Evolutionary conservation across 2,329 filamentous ascomycete species (phyloP).

Genomic region (Trichocomaceae sp.): DNA sequence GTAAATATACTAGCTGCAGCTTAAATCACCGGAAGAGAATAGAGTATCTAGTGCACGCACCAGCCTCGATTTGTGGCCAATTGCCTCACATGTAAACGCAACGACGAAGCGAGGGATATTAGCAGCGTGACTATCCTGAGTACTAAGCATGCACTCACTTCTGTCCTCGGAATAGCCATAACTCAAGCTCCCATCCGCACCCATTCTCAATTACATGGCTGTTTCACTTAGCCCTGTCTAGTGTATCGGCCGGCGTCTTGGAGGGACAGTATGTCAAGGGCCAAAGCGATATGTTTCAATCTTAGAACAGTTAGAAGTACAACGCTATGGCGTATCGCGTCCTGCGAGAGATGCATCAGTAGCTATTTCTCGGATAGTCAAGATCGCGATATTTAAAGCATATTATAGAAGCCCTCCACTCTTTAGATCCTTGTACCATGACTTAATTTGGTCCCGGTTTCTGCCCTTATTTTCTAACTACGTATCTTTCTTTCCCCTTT

Average conservation of each 20-base stretch:
- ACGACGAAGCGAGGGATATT: conserved; percentile 11
- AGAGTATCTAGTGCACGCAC: background rate
- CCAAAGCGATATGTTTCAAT: background rate
- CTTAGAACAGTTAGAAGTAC: background rate
- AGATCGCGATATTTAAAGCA: conserved; percentile 3
- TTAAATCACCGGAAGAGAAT: background rate
- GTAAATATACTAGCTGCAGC: background rate
- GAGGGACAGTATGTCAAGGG: background rate
- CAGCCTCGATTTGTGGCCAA: background rate
- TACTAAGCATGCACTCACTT: conserved; percentile 2
- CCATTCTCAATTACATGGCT: background rate
- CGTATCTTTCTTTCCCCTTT: background rate
- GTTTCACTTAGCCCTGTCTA: background rate
- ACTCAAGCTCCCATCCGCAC: background rate
- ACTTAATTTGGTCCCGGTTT: background rate
- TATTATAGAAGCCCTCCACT: conserved; percentile 1
- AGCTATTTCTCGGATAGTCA: background rate
- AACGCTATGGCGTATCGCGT: background rate
- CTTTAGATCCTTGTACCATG: conserved; percentile 1
- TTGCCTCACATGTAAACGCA: conserved; percentile 1
- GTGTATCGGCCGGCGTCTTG: background rate
- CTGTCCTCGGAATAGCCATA: background rate
- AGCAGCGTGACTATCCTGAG: background rate
- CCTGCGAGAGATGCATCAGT: background rate
- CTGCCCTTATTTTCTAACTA: background rate